Percentiles rank a stretch among this genome's conserved stretches.
phyloP scores from a whole-genome alignment of 495 filamentous ascomycete species.

The Penicillium pancosmium region DNA sequence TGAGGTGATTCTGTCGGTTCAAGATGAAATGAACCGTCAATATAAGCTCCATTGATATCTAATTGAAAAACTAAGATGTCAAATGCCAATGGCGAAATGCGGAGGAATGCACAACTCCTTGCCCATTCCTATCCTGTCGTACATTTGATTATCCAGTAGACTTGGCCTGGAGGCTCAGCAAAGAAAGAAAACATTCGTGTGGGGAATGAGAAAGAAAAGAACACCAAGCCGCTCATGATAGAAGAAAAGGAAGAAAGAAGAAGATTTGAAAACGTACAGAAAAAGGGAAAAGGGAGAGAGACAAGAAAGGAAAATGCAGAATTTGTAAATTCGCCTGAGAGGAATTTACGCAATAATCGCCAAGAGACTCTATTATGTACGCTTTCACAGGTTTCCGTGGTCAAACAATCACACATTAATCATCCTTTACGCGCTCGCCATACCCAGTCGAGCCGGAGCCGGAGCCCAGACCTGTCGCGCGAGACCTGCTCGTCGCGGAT shows the following conservation, averaged over 20 bases:
- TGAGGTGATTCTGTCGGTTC: neutral
- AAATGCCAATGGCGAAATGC: neutral
- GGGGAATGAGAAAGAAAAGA: constrained; percentile 14
- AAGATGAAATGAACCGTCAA: neutral
- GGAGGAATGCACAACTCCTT: neutral
- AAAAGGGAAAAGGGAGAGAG: constrained; percentile 7
- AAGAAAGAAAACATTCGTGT: constrained; percentile 1
- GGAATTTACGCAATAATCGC: constrained; percentile 17
- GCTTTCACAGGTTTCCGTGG: constrained; percentile 9
- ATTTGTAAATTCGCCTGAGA: constrained; percentile 19
- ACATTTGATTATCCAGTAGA: constrained; percentile 7
- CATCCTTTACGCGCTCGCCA: constrained; percentile 35
- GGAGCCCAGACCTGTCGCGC: constrained; percentile 27
- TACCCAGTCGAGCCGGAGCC: constrained; percentile 18
- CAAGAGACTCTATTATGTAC: constrained; percentile 33
- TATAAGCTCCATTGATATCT: constrained; percentile 3
- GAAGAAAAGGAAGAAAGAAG: constrained; percentile 7
- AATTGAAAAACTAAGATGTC: neutral
- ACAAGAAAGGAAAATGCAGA: constrained; percentile 1
- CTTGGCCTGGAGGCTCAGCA: constrained; percentile 4
- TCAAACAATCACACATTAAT: constrained; percentile 28
- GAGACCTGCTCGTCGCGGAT: constrained; percentile 47
- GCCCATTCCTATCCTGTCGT: neutral
- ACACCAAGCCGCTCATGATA: constrained; percentile 28
- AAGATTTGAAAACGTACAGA: constrained; percentile 15